Evolutionary conservation across 2,329 filamentous ascomycete species (phyloP), one percentile per base, ranked within the genome.

Genomic region (Phyllosticta citrichinensis): DNA sequence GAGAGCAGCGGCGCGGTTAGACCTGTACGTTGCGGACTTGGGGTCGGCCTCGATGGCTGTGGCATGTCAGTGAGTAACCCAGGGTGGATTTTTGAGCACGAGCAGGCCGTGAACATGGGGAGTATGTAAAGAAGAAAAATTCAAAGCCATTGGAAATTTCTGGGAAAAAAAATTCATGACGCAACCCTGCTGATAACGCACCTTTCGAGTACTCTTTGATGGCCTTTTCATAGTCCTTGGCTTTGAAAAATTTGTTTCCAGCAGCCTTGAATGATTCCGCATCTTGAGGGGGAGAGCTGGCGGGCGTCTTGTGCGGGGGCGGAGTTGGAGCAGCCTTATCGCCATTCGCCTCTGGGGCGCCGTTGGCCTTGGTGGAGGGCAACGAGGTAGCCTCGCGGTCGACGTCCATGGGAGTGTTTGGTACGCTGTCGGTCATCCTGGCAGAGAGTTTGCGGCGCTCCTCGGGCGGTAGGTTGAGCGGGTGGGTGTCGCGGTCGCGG

Each of bases 191-290:
- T 40, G 33, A 63, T 73, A 30, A 71, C 80, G 63, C 80, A 96
- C 93, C 93, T 84, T 96, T 96, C 67, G 89, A 90, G 75, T 97
- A 99, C 75, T 97, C 91, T 67, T 89, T 83, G 72, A 97, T 92
- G 24, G 94, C 93, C 71, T 88, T 87, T 63, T 81, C 78, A 74
- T 93, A 99, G 70, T 97, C 89, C 72, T 88, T 90, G 65, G 92
- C 89, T 79, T 97, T 97, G 83, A 97, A 99, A 71, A 90, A 93
- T 70, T 94, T 94, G 79, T 99, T 99, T 62, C 94, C 94, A 2
- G 89, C 85, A 68, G 89, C 84, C 80, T 99, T 99, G 83, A 87
- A 96, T 12, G 85, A 81, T 77, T 99, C 94, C 25, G 93, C 91
- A 71, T 97, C 90, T 64, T 74, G 74, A 40, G 78, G 74, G 56